phyloP scores from a whole-genome alignment of 2,329 filamentous ascomycete genomes.

The Fusarium sp. region DNA sequence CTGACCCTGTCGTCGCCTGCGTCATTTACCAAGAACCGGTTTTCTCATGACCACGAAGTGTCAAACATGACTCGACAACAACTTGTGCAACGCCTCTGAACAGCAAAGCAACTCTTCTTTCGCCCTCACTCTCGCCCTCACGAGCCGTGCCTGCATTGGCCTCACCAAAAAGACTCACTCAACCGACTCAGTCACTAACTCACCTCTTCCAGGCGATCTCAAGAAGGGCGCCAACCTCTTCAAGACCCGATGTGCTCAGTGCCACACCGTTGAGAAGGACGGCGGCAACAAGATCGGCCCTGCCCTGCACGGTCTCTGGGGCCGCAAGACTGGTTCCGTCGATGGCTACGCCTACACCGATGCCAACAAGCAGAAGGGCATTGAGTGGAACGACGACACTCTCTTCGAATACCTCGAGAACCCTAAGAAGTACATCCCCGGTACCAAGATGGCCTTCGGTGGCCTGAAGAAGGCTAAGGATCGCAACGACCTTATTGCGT shows the following conservation, averaged over 20 bases:
- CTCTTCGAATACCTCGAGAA: slow-evolving; percentile 99
- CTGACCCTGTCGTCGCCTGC: slow-evolving; percentile 41
- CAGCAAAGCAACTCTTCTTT: not conserved
- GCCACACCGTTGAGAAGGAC: slow-evolving; percentile 92
- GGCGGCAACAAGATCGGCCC: slow-evolving; percentile 99
- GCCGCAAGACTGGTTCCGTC: slow-evolving; percentile 91
- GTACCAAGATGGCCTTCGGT: slow-evolving; percentile 99
- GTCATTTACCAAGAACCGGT: slow-evolving; percentile 48
- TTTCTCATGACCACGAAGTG: slow-evolving; percentile 24
- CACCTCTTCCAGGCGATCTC: slow-evolving; percentile 77
- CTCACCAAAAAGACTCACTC: not conserved
- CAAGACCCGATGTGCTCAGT: slow-evolving; percentile 99
- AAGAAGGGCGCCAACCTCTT: slow-evolving; percentile 99
- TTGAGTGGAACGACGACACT: slow-evolving; percentile 86
- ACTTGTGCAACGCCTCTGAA: slow-evolving; percentile 7
- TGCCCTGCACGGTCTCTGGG: slow-evolving; percentile 96
- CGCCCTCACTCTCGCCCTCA: not conserved
- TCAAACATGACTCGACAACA: slow-evolving; percentile 25
- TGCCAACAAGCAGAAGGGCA: slow-evolving; percentile 97
- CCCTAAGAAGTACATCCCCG: slow-evolving; percentile 99
- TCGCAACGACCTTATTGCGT: slow-evolving; percentile 98
- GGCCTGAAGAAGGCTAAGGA: slow-evolving; percentile 99
- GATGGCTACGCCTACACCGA: slow-evolving; percentile 98
- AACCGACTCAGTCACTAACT: slow-evolving; percentile 43
- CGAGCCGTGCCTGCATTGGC: not conserved